phyloP scores from a whole-genome alignment of 2,329 filamentous ascomycete genomes.

The Neophaeococcomyces aloes region DNA sequence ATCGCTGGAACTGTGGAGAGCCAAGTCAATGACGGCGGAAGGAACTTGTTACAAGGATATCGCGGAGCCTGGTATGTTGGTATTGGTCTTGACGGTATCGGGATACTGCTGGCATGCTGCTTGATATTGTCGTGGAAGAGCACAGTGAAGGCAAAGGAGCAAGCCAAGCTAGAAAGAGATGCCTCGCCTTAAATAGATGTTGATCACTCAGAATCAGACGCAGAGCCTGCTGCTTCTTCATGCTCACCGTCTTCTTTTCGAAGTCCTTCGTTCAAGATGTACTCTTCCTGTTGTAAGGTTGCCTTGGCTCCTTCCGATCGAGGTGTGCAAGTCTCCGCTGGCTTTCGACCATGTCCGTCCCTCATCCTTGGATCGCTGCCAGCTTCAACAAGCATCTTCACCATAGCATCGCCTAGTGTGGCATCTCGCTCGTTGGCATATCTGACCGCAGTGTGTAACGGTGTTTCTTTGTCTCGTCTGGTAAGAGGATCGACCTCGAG shows the following conservation, averaged over 20 bases:
- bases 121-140: too few relatives aligned
- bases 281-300: constrained; percentile 36
- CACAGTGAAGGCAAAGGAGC: too few relatives aligned
- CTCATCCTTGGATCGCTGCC: constrained; percentile 39
- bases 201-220: constrained; percentile 40
- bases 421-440: constrained; percentile 38
- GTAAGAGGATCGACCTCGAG: constrained; percentile 41
- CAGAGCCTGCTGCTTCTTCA: constrained; percentile 28
- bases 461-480: constrained; percentile 36
- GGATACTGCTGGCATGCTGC: constrained; percentile 10
- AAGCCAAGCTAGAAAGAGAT: too few relatives aligned
- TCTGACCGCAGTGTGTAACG: constrained; percentile 35
- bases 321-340: constrained; percentile 34
- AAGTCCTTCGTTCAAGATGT: constrained; percentile 37
- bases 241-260: constrained; percentile 27
- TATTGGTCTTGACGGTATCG: constrained; percentile 19
- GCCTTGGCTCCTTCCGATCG: constrained; percentile 33
- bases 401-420: constrained; percentile 35
- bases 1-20: constrained; percentile 22
- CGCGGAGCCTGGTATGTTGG: constrained; percentile 22
- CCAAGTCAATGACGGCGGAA: constrained; percentile 17
- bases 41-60: constrained; percentile 18
- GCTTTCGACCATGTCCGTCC: constrained; percentile 39
- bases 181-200: constrained; percentile 33
- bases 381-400: constrained; percentile 40